Evolutionary conservation across 441 rosid genomes (phyloP).

Genomic region (Pelargonium australe): DNA sequence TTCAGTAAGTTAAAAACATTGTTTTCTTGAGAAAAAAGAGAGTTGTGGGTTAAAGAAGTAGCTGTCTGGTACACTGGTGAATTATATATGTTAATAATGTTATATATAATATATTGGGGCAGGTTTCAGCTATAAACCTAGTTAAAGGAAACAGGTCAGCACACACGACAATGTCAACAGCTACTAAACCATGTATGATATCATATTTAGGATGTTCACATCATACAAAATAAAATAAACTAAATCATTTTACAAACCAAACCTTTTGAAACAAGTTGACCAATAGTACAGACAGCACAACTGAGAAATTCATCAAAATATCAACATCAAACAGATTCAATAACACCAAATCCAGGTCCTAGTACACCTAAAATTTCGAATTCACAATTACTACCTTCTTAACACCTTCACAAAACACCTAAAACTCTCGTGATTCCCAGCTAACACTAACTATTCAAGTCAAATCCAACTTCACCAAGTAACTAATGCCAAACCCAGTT

Average conservation of each 20-base stretch:
- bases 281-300: not conserved
- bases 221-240: not conserved
- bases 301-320: no score
- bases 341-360: no score
- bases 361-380: no score
- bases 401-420: no score
- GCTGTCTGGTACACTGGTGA: not conserved
- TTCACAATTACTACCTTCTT: no score
- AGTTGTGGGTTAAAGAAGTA: not conserved
- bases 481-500: no score
- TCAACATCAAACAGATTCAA: no score
- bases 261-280: not conserved
- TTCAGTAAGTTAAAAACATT: not conserved
- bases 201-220: not conserved
- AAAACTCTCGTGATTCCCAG: no score
- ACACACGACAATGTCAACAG: not conserved
- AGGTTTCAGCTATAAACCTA: not conserved
- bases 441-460: no score
- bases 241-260: not conserved
- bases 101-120: not conserved
- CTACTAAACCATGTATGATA: not conserved
- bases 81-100: no score
- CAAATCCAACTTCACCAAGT: no score
- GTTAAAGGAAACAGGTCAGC: not conserved
- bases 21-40: not conserved